Evolutionary conservation across 768 basidiomycete species (phyloP).

Genomic region (Leccinum variicolor): DNA sequence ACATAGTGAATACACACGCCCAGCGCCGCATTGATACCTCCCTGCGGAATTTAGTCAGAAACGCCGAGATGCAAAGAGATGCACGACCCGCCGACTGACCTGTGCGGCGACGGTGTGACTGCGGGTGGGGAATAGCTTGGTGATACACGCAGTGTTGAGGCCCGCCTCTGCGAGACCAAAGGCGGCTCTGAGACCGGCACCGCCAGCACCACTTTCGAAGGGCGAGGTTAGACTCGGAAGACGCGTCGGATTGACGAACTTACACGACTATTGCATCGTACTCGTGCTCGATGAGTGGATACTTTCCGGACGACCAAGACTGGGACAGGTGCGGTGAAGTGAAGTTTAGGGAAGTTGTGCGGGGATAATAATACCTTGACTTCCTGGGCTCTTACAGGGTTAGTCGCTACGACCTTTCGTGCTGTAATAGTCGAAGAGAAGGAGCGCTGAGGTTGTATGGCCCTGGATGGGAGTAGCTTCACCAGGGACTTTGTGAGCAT

Average conservation of each 20-base stretch:
- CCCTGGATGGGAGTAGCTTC: slow-evolving; percentile 31
- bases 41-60: slow-evolving; percentile 42
- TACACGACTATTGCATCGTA: slow-evolving; percentile 99
- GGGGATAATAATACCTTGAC: slow-evolving; percentile 53
- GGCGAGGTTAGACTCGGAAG: slow-evolving; percentile 11
- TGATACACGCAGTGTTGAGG: slow-evolving; percentile 98
- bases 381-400: slow-evolving; percentile 77
- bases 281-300: slow-evolving; percentile 97
- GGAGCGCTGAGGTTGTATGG: slow-evolving; percentile 48
- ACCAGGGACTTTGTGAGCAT: slow-evolving; percentile 70
- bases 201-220: slow-evolving; percentile 81
- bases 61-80: background rate
- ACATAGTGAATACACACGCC: slow-evolving; percentile 54
- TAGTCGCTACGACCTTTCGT: slow-evolving; percentile 62
- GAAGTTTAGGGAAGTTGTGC: slow-evolving; percentile 2
- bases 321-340: slow-evolving; percentile 26
- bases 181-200: slow-evolving; percentile 95
- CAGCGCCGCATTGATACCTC: slow-evolving; percentile 97
- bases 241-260: slow-evolving; percentile 34
- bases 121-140: slow-evolving; percentile 97
- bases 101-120: slow-evolving; percentile 99
- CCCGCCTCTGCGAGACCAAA: slow-evolving; percentile 98
- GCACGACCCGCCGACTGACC: slow-evolving; percentile 38
- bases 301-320: slow-evolving; percentile 84
- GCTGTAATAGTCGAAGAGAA: slow-evolving; percentile 66